A percentile compares a stretch with the other conserved stretches of the same genome.
phyloP scores from a whole-genome alignment of 177 flowering plant species.

The Tripterygium wilfordii region DNA sequence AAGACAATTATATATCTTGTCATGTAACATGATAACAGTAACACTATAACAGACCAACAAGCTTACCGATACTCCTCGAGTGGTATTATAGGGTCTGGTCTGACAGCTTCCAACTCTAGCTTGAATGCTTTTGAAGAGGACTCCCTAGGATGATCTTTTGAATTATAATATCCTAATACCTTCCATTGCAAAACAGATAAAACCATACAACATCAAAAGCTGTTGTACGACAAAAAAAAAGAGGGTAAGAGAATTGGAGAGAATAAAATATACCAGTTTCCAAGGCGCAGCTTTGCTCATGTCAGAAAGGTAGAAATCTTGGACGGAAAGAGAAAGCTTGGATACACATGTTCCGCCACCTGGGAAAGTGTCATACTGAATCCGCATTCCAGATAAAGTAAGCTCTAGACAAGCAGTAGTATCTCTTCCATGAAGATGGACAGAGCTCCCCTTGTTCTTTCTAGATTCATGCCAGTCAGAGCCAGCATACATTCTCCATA shows the following conservation, averaged over 20 bases:
- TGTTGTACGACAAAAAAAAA: too few relatives aligned
- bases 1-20: neutral
- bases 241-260: neutral
- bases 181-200: constrained; percentile 22
- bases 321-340: constrained; percentile 35
- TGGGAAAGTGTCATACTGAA: constrained; percentile 63
- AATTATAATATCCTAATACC: constrained; percentile 76
- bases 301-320: constrained; percentile 74
- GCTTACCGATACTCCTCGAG: constrained; percentile 90
- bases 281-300: constrained; percentile 80
- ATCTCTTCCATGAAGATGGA: constrained; percentile 46
- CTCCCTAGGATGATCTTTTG: constrained; percentile 80
- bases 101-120: constrained; percentile 76
- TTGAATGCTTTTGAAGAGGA: constrained; percentile 76
- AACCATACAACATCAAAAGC: constrained; percentile 5
- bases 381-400: constrained; percentile 43
- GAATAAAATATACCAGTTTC: constrained; percentile 54
- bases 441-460: constrained; percentile 15
- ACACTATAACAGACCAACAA: neutral
- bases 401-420: constrained; percentile 60
- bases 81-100: constrained; percentile 80
- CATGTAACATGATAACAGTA: neutral
- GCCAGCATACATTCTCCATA: constrained; percentile 84
- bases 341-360: constrained; percentile 61
- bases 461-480: constrained; percentile 58